A percentile compares a stretch with the other conserved stretches of the same genome.
phyloP scores from a whole-genome alignment of 805 yeast species.

The Schizosaccharomyces octosporus region DNA sequence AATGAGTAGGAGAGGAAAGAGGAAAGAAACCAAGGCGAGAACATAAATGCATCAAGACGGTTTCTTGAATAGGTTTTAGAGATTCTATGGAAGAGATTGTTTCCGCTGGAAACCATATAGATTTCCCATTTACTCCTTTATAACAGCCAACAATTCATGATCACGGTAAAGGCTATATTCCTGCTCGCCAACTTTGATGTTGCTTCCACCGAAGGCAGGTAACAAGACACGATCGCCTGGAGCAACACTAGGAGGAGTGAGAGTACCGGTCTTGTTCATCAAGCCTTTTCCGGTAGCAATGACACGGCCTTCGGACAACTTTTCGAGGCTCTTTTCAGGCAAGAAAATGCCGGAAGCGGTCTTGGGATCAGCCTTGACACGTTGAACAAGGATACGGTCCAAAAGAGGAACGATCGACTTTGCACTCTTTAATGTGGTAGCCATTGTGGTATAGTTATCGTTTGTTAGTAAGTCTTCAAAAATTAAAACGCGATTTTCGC shows the following conservation, averaged over 20 bases:
- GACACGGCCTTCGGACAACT: constrained; percentile 76
- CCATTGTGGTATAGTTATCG: neutral
- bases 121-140: constrained; percentile 28
- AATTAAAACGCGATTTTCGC: too few species aligned
- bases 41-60: too few species aligned
- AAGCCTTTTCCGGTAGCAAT: constrained; percentile 90
- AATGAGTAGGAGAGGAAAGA: too few species aligned
- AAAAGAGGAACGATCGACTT: constrained; percentile 75
- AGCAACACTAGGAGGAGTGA: constrained; percentile 47
- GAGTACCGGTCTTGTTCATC: constrained; percentile 47
- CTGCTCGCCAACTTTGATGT: constrained; percentile 70
- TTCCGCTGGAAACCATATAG: too few species aligned
- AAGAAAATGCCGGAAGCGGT: constrained; percentile 82
- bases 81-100: too few species aligned
- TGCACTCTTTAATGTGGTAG: constrained; percentile 41
- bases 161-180: constrained; percentile 48
- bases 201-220: constrained; percentile 82
- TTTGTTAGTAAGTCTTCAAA: too few species aligned
- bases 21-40: too few species aligned
- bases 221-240: constrained; percentile 87
- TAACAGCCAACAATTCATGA: constrained; percentile 81
- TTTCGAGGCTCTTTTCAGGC: constrained; percentile 90
- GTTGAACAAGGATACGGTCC: constrained; percentile 90
- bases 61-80: too few species aligned
- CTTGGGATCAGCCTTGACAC: constrained; percentile 71